Evolutionary conservation across 495 filamentous ascomycete species (phyloP), one percentile per base, ranked within the genome.

Genomic region (Podospora pseudopauciseta): DNA sequence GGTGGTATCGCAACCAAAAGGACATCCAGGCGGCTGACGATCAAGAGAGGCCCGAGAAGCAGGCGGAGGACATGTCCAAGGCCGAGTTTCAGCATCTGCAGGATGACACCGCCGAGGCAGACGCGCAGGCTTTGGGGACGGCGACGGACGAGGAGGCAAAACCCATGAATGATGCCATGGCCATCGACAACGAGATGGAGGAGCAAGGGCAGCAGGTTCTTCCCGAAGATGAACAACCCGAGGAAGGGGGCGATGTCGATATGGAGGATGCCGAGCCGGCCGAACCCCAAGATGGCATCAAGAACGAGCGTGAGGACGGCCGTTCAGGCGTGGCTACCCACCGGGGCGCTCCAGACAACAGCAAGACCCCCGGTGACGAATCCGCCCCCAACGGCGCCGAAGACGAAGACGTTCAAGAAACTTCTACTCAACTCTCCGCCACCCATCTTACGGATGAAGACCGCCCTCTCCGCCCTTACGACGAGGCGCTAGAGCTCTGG

Each of bases 111-210:
- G 86, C 90, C 56, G 81, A 87, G 60, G 87, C 89, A 15, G 94
- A 97, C 76, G 87, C 92, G 0, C 96, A 99, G 78, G 96, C 95
- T 62, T 82, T 99, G 58, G 96, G 96, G 23, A 87, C 91, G 66
- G 92, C 95, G 2, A 91, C 85, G 3, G 89, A 97, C 70, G 94
- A 98, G 19, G 92, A 98, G 78, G 89, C 90, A 15, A 84, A 86
- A 67, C 87, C 90, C 3, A 82, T 98, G 65, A 92, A 97, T 68
- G 88, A 96, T 68, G 89, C 88, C 60, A 92, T 92, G 85, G 93
- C 90, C 18, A 86, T 96, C 63, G 91, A 96, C 69, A 87, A 86
- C 2, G 89, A 91, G 16, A 80, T 82, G 70, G 86, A 88, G 70
- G 85, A 90, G 6, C 80, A 80, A 26, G 80, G 81, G 27, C 83